Evolutionary conservation across 2,329 filamentous ascomycete genomes (phyloP).

Genomic region (Aspergillus glaucus): DNA sequence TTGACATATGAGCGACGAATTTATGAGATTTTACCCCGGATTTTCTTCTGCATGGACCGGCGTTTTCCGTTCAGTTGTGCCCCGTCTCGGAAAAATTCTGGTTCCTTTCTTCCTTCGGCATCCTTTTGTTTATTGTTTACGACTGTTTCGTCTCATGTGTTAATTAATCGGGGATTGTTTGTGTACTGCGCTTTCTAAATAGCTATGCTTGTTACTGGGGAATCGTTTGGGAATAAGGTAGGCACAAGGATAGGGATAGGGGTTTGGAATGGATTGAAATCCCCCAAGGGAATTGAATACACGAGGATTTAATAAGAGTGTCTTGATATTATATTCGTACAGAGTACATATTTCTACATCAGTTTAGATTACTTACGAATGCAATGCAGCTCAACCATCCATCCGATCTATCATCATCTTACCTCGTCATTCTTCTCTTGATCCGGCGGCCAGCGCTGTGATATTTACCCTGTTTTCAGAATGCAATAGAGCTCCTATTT

Average conservation of each 20-base stretch:
- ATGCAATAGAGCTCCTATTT: too few species aligned
- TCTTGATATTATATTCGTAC: too few species aligned
- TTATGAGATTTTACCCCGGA: slow-evolving; percentile 10
- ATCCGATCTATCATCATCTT: too few species aligned
- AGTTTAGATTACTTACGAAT: too few species aligned
- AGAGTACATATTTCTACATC: too few species aligned
- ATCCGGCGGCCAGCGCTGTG: too few species aligned
- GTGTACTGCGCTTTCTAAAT: neutral
- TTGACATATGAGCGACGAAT: slow-evolving; percentile 22
- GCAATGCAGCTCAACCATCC: too few species aligned
- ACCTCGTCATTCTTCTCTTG: too few species aligned
- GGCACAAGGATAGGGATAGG: neutral
- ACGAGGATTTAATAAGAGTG: too few species aligned
- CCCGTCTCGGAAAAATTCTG: slow-evolving; percentile 2
- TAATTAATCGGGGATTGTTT: slow-evolving; percentile 2
- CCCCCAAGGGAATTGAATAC: too few species aligned
- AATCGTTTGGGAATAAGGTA: neutral
- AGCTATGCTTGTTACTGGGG: neutral
- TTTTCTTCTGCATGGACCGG: slow-evolving; percentile 17
- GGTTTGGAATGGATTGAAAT: too few species aligned
- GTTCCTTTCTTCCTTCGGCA: slow-evolving; percentile 3
- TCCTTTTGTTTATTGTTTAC: slow-evolving; percentile 1
- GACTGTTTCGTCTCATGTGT: slow-evolving; percentile 1
- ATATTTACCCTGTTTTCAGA: too few species aligned
- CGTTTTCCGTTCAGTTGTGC: slow-evolving; percentile 13